Conservation (phyloP, 495 filamentous ascomycete species). For the Hypoxylon perforatum region DNA sequence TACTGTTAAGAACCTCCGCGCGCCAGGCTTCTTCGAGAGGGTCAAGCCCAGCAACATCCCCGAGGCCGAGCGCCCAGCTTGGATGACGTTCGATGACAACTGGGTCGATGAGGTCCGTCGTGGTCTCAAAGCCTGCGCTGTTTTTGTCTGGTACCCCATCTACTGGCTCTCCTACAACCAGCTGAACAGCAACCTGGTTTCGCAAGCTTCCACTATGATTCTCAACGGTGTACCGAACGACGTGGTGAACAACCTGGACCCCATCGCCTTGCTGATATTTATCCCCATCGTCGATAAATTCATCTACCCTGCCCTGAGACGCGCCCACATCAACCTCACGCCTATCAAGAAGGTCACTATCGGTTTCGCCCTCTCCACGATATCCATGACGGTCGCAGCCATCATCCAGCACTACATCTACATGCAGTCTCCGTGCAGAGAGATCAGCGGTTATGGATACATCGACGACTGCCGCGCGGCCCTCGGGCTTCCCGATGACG, state of each 20-base stretch:
- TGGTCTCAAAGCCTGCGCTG: conserved; percentile 74
- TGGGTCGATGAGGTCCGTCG: conserved; percentile 79
- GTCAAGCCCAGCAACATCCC: conserved; percentile 72
- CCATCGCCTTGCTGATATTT: conserved; percentile 79
- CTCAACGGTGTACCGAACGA: conserved; percentile 81
- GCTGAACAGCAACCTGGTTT: conserved; percentile 75
- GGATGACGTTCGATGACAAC: conserved; percentile 80
- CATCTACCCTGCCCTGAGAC: conserved; percentile 75
- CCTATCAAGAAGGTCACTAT: conserved; percentile 78
- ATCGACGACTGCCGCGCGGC: conserved; percentile 53
- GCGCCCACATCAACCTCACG: conserved; percentile 70
- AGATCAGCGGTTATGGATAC: conserved; percentile 45
- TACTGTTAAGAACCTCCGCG: conserved; percentile 65
- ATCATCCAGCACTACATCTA: conserved; percentile 80
- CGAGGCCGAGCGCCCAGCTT: conserved; percentile 60
- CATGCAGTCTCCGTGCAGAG: conserved; percentile 67
- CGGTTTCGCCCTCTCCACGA: conserved; percentile 70
- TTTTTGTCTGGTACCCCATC: conserved; percentile 70
- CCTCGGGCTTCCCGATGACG: conserved; percentile 23
- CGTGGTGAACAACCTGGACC: conserved; percentile 80
- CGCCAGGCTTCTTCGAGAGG: conserved; percentile 68
- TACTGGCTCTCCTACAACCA: conserved; percentile 65
- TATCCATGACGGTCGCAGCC: conserved; percentile 73
- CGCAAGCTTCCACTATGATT: conserved; percentile 77
- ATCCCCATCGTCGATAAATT: conserved; percentile 79